Percentiles rank a stretch among this genome's conserved stretches.
Evolutionary conservation across 257 asterid genomes (phyloP).

Genomic region (Nicotiana obtusifolia): DNA sequence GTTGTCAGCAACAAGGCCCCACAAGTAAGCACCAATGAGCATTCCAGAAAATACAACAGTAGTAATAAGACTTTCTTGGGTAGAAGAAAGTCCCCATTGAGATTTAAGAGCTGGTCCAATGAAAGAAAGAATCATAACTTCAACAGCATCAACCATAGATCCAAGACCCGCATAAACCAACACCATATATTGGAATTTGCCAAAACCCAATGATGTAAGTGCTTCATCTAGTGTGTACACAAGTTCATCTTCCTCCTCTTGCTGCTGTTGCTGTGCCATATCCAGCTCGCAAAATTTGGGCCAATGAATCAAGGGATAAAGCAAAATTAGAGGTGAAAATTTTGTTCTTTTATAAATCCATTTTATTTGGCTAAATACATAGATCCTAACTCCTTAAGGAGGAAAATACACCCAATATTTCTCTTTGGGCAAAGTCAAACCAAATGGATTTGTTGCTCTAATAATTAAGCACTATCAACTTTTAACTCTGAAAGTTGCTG

Average conservation of each 20-base stretch:
- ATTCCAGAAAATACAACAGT: conserved; percentile 67
- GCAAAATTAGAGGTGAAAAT: too few relatives aligned
- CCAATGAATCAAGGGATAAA: too few relatives aligned
- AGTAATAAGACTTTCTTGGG: conserved; percentile 55
- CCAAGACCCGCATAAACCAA: conserved; percentile 71
- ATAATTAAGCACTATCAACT: too few relatives aligned
- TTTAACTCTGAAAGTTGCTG: too few relatives aligned
- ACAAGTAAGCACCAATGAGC: conserved; percentile 63
- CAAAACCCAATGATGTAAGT: conserved; percentile 56
- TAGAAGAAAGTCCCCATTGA: conserved; percentile 60
- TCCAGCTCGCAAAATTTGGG: not conserved
- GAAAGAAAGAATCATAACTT: conserved; percentile 67
- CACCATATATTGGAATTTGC: conserved; percentile 51
- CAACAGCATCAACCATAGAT: conserved; percentile 63
- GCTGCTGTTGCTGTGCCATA: not conserved
- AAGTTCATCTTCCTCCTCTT: not conserved
- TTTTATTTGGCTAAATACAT: too few relatives aligned
- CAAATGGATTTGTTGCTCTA: too few relatives aligned
- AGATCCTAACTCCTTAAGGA: too few relatives aligned
- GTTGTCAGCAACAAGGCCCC: conserved; percentile 59
- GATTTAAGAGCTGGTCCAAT: conserved; percentile 59
- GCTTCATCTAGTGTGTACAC: conserved; percentile 60
- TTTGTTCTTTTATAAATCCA: too few relatives aligned
- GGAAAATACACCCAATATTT: too few relatives aligned
- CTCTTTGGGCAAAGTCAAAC: too few relatives aligned